phyloP scores from a whole-genome alignment of 768 basidiomycete genomes.

The Ramaria sp. region DNA sequence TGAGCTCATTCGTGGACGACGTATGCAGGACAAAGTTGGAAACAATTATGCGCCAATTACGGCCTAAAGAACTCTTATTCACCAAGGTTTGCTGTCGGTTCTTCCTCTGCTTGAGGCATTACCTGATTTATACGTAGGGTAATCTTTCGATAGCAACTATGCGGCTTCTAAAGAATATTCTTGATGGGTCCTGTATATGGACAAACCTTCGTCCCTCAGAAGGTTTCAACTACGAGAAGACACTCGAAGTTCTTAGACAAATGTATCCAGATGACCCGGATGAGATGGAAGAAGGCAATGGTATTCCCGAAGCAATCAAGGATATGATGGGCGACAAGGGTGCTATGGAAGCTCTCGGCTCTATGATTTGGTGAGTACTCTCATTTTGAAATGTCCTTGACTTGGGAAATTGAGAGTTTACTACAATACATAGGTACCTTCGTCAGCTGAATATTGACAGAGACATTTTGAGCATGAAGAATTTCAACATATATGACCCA shows the following conservation, averaged over 20 bases:
- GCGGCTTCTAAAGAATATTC: constrained; percentile 67
- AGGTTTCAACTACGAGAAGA: constrained; percentile 67
- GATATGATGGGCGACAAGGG: constrained; percentile 51
- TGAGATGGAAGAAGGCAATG: constrained; percentile 31
- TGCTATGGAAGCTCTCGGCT: constrained; percentile 81
- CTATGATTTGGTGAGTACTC: constrained; percentile 70
- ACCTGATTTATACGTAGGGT: constrained; percentile 39
- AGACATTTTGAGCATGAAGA: constrained; percentile 89
- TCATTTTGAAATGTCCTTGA: not conserved
- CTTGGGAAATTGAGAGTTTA: not conserved
- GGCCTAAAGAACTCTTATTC: constrained; percentile 85
- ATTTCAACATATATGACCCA: constrained; percentile 96
- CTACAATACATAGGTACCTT: constrained; percentile 53
- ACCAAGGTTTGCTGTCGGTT: constrained; percentile 51
- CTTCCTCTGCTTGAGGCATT: not conserved
- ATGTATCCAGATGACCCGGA: constrained; percentile 46
- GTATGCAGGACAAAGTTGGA: constrained; percentile 86
- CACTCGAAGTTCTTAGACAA: constrained; percentile 51
- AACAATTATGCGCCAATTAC: constrained; percentile 82
- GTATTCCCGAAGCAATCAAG: constrained; percentile 63
- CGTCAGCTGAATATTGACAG: constrained; percentile 92
- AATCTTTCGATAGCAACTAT: constrained; percentile 76
- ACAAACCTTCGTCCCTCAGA: constrained; percentile 75
- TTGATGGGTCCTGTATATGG: constrained; percentile 81
- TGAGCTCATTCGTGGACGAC: constrained; percentile 87